These are phyloP conservation scores for Fraxinus sp. DNA, from an alignment of 305 asterid species.

Conservation along the genomic window DNA sequence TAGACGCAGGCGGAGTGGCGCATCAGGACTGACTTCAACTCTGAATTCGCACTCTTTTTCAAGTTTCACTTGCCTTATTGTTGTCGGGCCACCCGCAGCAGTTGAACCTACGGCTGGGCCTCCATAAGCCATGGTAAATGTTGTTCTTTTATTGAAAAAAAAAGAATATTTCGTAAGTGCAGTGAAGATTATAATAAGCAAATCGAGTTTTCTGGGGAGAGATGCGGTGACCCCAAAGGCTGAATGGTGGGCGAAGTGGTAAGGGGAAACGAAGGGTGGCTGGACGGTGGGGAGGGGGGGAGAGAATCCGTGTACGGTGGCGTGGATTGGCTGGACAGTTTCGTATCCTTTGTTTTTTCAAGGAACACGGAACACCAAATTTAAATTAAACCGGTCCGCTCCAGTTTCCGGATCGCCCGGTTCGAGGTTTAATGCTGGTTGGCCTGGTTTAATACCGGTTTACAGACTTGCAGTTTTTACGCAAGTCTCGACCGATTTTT, in stretches of 20 bases:
- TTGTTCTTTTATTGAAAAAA: not conserved
- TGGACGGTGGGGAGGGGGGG: not conserved
- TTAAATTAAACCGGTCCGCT: not conserved
- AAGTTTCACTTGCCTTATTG: slow-evolving; percentile 72
- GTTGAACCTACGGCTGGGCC: slow-evolving; percentile 59
- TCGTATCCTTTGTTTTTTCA: not conserved
- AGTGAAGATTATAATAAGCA: not conserved
- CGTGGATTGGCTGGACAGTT: not conserved
- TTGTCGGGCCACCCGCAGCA: slow-evolving; percentile 33
- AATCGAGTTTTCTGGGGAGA: not conserved
- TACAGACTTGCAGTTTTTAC: not conserved
- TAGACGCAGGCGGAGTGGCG: slow-evolving; percentile 79
- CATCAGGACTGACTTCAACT: slow-evolving; percentile 72
- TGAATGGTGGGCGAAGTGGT: not conserved
- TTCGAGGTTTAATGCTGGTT: not conserved
- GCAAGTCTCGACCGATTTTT: not conserved
- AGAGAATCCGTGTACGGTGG: not conserved
- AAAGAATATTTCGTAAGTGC: not conserved
- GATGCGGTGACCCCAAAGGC: not conserved
- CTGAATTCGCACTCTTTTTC: slow-evolving; percentile 94
- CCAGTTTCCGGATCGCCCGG: not conserved
- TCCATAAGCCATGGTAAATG: slow-evolving; percentile 59
- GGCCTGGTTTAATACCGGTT: not conserved
- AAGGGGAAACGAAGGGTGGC: not conserved
- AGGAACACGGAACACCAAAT: not conserved